These are phyloP conservation scores for Isabelozyma gotoi DNA, from an alignment of 805 yeast species.

Conservation along the genomic window DNA sequence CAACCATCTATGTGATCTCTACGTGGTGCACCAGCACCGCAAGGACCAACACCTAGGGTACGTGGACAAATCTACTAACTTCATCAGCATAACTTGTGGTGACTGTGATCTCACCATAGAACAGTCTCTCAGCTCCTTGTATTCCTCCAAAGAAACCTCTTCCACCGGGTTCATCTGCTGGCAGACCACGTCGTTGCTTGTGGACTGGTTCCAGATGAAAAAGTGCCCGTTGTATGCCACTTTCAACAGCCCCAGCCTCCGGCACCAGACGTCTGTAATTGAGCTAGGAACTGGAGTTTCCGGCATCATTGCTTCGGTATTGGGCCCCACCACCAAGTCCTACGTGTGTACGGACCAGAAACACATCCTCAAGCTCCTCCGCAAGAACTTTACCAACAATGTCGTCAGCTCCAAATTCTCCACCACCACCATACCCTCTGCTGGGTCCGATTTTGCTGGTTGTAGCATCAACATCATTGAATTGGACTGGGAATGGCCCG, in stretches of 20 bases:
- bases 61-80: constrained; percentile 26
- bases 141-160: constrained; percentile 31
- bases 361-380: constrained; percentile 50
- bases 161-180: constrained; percentile 67
- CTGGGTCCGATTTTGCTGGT: background rate
- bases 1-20: constrained; percentile 33
- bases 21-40: constrained; percentile 24
- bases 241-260: constrained; percentile 4
- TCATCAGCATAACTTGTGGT: constrained; percentile 19
- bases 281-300: constrained; percentile 67
- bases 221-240: constrained; percentile 23
- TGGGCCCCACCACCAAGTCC: constrained; percentile 26
- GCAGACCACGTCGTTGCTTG: constrained; percentile 49
- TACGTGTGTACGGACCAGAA: constrained; percentile 62
- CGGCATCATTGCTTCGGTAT: constrained; percentile 47
- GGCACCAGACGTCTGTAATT: constrained; percentile 27
- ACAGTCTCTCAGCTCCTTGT: constrained; percentile 33
- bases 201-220: constrained; percentile 48
- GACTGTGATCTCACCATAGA: constrained; percentile 25
- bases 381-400: constrained; percentile 46
- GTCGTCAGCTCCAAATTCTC: constrained; percentile 5
- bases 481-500: constrained; percentile 61
- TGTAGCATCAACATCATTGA: constrained; percentile 45
- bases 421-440: constrained; percentile 1
- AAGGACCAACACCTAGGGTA: constrained; percentile 33